Conservation (phyloP, 169 alveolate genomes). For the Pseudocohnilembus persalinus region DNA sequence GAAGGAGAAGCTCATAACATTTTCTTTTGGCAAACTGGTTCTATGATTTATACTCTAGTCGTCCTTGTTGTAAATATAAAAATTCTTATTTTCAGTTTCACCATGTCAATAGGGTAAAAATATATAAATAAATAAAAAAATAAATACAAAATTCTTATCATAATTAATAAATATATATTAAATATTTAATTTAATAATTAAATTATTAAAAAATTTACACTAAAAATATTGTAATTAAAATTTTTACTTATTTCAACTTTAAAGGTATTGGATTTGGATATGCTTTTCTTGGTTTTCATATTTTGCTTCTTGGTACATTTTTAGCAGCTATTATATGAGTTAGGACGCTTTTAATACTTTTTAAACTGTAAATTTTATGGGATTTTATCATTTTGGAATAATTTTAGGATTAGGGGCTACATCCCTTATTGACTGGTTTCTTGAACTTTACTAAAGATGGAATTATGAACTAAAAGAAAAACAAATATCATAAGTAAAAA, state of each 20-base stretch:
- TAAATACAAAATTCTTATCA: no score
- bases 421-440: background rate
- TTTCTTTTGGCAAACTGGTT: constrained; percentile 34
- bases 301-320: background rate
- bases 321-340: background rate
- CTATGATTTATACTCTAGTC: constrained; percentile 47
- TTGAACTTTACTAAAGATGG: background rate
- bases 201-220: no score
- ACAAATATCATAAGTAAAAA: background rate
- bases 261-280: background rate
- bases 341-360: background rate
- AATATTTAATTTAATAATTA: no score
- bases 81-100: constrained; percentile 36
- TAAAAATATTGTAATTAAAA: no score
- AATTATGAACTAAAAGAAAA: background rate
- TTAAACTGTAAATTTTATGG: background rate
- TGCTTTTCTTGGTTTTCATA: background rate
- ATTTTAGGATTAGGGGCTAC: background rate
- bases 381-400: background rate
- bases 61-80: constrained; percentile 48
- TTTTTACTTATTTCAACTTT: background rate
- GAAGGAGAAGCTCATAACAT: background rate
- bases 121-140: no score
- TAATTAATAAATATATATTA: no score
- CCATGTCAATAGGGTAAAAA: background rate